phyloP scores from a whole-genome alignment of 768 basidiomycete species.

The Fomitopsis pulvina region DNA sequence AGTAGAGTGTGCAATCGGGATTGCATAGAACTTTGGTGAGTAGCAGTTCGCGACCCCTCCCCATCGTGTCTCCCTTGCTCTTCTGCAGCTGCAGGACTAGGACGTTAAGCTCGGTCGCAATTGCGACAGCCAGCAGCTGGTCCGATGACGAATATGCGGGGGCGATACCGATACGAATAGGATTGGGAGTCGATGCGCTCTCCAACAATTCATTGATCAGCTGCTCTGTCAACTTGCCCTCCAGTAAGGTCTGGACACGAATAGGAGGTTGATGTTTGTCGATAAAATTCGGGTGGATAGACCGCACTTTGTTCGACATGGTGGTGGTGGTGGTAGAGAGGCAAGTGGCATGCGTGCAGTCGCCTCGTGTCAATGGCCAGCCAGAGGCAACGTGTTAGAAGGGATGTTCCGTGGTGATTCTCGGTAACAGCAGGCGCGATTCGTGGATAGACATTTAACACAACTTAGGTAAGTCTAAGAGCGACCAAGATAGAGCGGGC shows the following conservation, averaged over 20 bases:
- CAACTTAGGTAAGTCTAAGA: not conserved
- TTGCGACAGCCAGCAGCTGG: conserved; percentile 38
- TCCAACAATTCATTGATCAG: conserved; percentile 12
- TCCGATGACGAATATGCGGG: conserved; percentile 41
- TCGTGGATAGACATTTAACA: not conserved
- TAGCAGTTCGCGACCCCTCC: conserved; percentile 21
- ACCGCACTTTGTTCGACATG: conserved; percentile 3
- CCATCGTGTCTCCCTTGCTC: conserved; percentile 12
- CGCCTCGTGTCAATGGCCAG: not conserved
- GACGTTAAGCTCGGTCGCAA: conserved; percentile 29
- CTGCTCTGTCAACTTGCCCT: conserved; percentile 16
- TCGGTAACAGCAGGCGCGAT: not conserved
- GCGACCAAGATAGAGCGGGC: not conserved
- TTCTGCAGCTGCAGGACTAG: conserved; percentile 19
- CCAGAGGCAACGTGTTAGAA: not conserved
- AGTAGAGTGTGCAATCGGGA: conserved; percentile 36
- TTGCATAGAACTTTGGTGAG: conserved; percentile 41
- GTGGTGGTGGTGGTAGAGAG: not conserved
- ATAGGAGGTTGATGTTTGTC: conserved; percentile 18
- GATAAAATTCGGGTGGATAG: conserved; percentile 20
- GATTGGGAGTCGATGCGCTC: conserved; percentile 7
- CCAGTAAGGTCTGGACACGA: conserved; percentile 14
- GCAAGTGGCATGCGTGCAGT: not conserved
- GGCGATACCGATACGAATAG: conserved; percentile 39
- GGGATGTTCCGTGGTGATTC: not conserved